phyloP scores from a whole-genome alignment of 805 yeast species.

The Ogataea haglerorum region DNA sequence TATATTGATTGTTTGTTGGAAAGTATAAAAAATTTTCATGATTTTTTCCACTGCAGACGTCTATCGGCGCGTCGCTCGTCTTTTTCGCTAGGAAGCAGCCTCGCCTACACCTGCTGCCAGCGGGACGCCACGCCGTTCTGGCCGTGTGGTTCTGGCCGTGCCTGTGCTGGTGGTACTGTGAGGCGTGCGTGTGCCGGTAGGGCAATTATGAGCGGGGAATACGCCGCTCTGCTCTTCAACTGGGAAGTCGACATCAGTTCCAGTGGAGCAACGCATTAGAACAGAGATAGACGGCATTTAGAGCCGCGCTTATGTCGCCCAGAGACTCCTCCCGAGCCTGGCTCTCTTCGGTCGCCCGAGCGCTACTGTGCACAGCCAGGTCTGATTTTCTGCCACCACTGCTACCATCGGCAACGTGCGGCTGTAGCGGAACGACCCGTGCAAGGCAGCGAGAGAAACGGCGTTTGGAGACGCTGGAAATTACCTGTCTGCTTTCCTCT shows the following conservation, averaged over 20 bases:
- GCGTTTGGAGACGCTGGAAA: conserved; percentile 66
- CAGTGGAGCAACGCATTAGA: neutral
- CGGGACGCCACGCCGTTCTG: neutral
- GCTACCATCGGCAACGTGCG: conserved; percentile 26
- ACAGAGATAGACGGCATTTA: too few relatives aligned
- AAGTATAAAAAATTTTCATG: conserved; percentile 8
- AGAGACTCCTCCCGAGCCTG: too few relatives aligned
- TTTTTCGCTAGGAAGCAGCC: neutral
- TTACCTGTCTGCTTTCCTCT: conserved; percentile 21
- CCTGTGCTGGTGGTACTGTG: neutral
- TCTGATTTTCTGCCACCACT: neutral
- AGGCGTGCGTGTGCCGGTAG: neutral
- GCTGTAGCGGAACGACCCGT: conserved; percentile 60
- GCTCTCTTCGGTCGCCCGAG: too few relatives aligned
- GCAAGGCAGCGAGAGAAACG: conserved; percentile 58
- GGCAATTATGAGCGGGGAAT: neutral
- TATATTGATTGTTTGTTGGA: conserved; percentile 13
- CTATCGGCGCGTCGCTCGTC: conserved; percentile 7
- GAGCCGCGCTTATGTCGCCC: too few relatives aligned
- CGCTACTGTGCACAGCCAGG: neutral
- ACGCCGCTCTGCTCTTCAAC: neutral
- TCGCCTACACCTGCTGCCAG: neutral
- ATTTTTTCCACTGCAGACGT: conserved; percentile 1
- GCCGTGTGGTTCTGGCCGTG: neutral
- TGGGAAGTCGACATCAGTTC: neutral